A percentile compares a stretch with the other conserved stretches of the same genome.
Evolutionary conservation across 768 basidiomycete species (phyloP).

Genomic region (Suillus occidentalis): DNA sequence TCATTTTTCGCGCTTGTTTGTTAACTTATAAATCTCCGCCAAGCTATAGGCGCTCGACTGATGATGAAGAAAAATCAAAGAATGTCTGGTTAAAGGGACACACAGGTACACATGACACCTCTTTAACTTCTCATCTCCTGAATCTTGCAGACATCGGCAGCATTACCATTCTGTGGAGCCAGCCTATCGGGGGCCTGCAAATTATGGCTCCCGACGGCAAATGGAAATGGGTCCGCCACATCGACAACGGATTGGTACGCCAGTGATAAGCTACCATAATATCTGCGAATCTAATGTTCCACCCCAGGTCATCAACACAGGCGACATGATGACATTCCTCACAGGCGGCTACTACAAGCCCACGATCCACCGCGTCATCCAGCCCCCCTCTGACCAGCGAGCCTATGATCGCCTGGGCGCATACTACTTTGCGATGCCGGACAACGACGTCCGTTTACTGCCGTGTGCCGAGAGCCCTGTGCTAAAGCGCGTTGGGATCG

Average conservation of each 20-base stretch:
- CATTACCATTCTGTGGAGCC: slow-evolving; percentile 38
- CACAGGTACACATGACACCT: slow-evolving; percentile 24
- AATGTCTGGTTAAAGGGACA: slow-evolving; percentile 40
- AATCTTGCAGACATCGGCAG: slow-evolving; percentile 30
- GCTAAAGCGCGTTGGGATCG: slow-evolving; percentile 32
- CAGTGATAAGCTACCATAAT: neutral
- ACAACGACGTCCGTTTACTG: slow-evolving; percentile 29
- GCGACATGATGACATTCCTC: slow-evolving; percentile 35
- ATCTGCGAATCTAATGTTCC: neutral
- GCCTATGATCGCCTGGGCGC: slow-evolving; percentile 34
- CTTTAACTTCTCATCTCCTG: neutral
- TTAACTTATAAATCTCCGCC: neutral
- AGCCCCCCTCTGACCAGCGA: slow-evolving; percentile 36
- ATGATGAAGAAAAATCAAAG: slow-evolving; percentile 8
- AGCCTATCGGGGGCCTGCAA: slow-evolving; percentile 38
- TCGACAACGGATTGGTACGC: slow-evolving; percentile 36
- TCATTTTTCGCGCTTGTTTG: neutral
- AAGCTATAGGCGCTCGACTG: slow-evolving; percentile 31
- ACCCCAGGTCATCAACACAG: slow-evolving; percentile 37
- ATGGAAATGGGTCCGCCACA: slow-evolving; percentile 38
- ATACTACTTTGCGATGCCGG: slow-evolving; percentile 36
- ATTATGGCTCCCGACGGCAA: slow-evolving; percentile 34
- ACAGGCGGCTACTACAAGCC: slow-evolving; percentile 38
- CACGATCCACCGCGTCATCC: slow-evolving; percentile 39
- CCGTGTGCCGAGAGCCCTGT: slow-evolving; percentile 34